phyloP scores from a whole-genome alignment of 805 yeast genomes.

The Suhomyces pyralidae region DNA sequence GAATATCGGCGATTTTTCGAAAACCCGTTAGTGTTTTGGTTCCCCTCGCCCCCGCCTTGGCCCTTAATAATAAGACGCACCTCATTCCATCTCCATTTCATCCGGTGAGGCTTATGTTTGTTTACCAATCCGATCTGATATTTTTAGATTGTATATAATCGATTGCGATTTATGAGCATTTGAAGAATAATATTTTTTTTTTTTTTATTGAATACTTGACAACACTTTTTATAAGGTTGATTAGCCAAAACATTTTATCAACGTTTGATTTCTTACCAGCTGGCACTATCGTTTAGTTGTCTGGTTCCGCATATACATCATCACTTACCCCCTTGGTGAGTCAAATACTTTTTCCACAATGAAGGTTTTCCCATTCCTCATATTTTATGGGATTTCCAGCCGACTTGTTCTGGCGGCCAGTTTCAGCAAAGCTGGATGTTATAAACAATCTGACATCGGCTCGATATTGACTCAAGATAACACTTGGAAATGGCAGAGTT shows the following conservation, averaged over 20 bases:
- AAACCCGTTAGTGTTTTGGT: background rate
- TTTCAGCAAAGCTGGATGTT: slow-evolving; percentile 21
- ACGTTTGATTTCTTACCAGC: background rate
- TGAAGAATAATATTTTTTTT: background rate
- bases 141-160: slow-evolving; percentile 5
- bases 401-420: slow-evolving; percentile 1
- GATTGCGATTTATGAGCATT: background rate
- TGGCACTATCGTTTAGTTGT: background rate
- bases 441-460: slow-evolving; percentile 8
- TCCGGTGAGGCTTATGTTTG: slow-evolving; percentile 3
- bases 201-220: background rate
- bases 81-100: background rate
- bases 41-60: background rate
- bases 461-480: slow-evolving; percentile 27
- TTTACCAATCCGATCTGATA: slow-evolving; percentile 1
- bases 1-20: background rate
- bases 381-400: slow-evolving; percentile 4
- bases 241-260: background rate
- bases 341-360: background rate
- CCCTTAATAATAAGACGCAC: background rate
- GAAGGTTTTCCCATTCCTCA: slow-evolving; percentile 3
- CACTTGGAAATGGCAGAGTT: slow-evolving; percentile 55
- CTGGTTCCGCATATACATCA: background rate
- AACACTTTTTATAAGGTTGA: background rate
- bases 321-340: background rate